Conservation (phyloP, 2,329 filamentous ascomycete species). For the Fusarium subtropicale region DNA sequence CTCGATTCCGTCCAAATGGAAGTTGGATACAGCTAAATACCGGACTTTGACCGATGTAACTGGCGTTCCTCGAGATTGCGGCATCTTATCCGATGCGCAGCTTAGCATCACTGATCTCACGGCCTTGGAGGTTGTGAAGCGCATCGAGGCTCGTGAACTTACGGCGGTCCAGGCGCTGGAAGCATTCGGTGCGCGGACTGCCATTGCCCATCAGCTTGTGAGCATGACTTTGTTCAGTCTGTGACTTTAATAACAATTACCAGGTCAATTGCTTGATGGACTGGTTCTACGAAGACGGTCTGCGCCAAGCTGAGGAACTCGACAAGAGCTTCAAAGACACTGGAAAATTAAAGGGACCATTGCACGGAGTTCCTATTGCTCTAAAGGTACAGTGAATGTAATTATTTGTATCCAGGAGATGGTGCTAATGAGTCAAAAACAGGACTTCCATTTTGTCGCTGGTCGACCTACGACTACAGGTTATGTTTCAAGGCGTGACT, state of each 20-base stretch:
- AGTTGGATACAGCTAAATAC: not conserved
- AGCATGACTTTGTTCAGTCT: not conserved
- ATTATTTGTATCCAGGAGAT: no score
- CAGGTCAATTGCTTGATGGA: slow-evolving; percentile 29
- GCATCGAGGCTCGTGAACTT: not conserved
- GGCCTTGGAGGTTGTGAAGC: not conserved
- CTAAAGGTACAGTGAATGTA: slow-evolving; percentile 46
- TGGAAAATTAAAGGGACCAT: slow-evolving; percentile 51
- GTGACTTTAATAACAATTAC: not conserved
- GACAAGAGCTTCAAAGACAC: slow-evolving; percentile 2
- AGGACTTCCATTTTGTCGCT: slow-evolving; percentile 55
- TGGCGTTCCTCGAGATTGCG: slow-evolving; percentile 5
- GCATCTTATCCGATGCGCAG: slow-evolving; percentile 6
- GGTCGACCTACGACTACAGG: slow-evolving; percentile 65
- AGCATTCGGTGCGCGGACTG: slow-evolving; percentile 16
- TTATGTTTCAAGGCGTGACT: slow-evolving; percentile 64
- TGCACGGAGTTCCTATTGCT: slow-evolving; percentile 69
- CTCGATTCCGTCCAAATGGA: not conserved
- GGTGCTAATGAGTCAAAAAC: no score
- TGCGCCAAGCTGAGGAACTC: slow-evolving; percentile 13
- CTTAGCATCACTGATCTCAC: slow-evolving; percentile 20
- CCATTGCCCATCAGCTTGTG: slow-evolving; percentile 28
- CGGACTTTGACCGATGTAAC: not conserved
- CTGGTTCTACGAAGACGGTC: slow-evolving; percentile 27
- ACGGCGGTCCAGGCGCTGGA: slow-evolving; percentile 14